Conservation (phyloP, 495 filamentous ascomycete genomes). For the Penicillium pulvis region DNA sequence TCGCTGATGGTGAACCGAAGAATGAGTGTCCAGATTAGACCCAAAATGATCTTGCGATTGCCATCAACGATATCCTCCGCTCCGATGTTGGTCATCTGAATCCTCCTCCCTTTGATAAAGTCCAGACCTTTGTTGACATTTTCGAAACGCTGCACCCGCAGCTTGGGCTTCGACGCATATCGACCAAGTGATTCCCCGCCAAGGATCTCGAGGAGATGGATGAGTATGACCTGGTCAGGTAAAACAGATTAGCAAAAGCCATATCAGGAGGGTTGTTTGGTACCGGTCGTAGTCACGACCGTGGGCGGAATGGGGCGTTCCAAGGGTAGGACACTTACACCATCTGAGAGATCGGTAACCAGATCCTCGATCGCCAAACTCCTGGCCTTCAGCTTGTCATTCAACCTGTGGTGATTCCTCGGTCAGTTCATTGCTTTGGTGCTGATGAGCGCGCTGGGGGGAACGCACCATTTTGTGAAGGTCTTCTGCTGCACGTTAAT, state of each 20-base stretch:
- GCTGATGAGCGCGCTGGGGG: not conserved
- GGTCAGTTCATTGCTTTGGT: not conserved
- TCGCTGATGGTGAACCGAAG: conserved; percentile 96
- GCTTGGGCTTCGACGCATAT: conserved; percentile 92
- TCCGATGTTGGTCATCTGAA: conserved; percentile 97
- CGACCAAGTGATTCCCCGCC: conserved; percentile 90
- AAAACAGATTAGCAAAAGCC: not conserved
- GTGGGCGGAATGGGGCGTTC: not conserved
- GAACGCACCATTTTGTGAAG: conserved; percentile 91
- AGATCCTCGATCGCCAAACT: conserved; percentile 78
- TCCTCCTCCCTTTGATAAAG: conserved; percentile 86
- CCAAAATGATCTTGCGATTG: conserved; percentile 95
- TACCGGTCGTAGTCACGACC: not conserved
- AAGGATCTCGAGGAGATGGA: conserved; percentile 95
- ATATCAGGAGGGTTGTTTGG: not conserved
- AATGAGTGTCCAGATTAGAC: conserved; percentile 97
- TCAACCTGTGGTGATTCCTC: conserved; percentile 63
- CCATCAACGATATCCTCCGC: conserved; percentile 98
- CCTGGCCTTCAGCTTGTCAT: conserved; percentile 83
- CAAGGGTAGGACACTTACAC: conserved; percentile 58
- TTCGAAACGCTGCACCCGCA: conserved; percentile 96
- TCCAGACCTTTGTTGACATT: conserved; percentile 96
- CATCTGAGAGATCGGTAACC: conserved; percentile 86
- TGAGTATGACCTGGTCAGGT: conserved; percentile 72
- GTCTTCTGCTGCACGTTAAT: conserved; percentile 98